Percentiles rank a stretch among this genome's conserved stretches.
Conservation (phyloP, 2,329 filamentous ascomycete species). For the Biscogniauxia mediterranea region DNA sequence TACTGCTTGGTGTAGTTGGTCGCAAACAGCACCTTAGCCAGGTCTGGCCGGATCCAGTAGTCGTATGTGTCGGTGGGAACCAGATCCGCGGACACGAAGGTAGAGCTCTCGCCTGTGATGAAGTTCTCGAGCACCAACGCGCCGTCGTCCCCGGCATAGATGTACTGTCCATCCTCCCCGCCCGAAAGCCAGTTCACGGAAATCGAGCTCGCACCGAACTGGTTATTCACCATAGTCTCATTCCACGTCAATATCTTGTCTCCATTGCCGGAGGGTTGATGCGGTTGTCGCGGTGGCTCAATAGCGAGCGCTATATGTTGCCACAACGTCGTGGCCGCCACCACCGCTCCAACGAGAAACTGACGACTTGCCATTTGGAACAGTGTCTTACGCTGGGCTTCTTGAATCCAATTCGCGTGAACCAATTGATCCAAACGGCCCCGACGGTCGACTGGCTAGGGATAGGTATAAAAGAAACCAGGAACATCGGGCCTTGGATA, state of each 20-base stretch:
- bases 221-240: constrained; percentile 50
- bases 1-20: constrained; percentile 68
- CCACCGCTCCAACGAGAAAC: constrained; percentile 17
- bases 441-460: background rate
- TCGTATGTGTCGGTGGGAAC: constrained; percentile 54
- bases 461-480: background rate
- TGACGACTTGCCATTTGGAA: constrained; percentile 2
- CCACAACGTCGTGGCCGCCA: constrained; percentile 3
- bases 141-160: constrained; percentile 48
- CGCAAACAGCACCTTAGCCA: constrained; percentile 58
- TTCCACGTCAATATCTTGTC: constrained; percentile 59
- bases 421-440: background rate
- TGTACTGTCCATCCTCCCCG: constrained; percentile 61
- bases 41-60: constrained; percentile 62
- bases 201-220: constrained; percentile 45
- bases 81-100: constrained; percentile 57
- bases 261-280: constrained; percentile 55
- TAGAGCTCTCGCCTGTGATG: constrained; percentile 53
- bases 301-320: constrained; percentile 34
- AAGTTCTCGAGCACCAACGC: constrained; percentile 62
- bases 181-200: constrained; percentile 57
- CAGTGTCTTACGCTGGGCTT: background rate
- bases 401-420: background rate
- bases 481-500: background rate
- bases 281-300: constrained; percentile 51